Percentiles rank a stretch among this genome's conserved stretches.
phyloP scores from a whole-genome alignment of 2,329 filamentous ascomycete species.

The Aspergillus udagawae region DNA sequence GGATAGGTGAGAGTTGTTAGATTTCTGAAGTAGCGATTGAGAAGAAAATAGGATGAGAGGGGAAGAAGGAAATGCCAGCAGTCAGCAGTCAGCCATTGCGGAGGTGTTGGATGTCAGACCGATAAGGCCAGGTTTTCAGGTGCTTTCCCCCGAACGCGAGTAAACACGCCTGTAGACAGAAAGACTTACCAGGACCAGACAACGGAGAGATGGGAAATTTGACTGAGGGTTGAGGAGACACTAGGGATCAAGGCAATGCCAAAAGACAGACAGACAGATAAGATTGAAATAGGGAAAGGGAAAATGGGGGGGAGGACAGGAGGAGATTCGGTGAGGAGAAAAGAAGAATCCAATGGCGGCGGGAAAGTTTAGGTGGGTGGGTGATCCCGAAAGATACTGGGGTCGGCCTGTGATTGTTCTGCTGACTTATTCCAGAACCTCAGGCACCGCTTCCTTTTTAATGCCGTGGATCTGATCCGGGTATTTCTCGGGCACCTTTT shows the following conservation, averaged over 20 bases:
- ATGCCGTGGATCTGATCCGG: not conserved
- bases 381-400: not conserved
- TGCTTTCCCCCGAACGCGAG: not conserved
- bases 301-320: constrained; percentile 1
- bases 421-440: not conserved
- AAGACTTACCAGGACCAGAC: not conserved
- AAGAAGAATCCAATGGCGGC: constrained; percentile 7
- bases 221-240: not conserved
- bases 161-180: not conserved
- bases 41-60: not conserved
- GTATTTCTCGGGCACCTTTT: not conserved
- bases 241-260: constrained; percentile 4
- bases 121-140: not conserved
- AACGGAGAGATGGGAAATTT: not conserved
- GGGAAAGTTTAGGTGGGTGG: not conserved
- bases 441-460: not conserved
- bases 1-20: not conserved
- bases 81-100: not conserved
- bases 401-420: not conserved
- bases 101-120: not conserved
- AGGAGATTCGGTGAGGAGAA: constrained; percentile 3
- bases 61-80: not conserved
- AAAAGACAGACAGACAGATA: constrained; percentile 2
- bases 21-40: not conserved
- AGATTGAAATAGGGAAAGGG: constrained; percentile 8